Evolutionary conservation across 768 basidiomycete species (phyloP), one percentile per base, ranked within the genome.

Genomic region (Kwoniella dendrophila): DNA sequence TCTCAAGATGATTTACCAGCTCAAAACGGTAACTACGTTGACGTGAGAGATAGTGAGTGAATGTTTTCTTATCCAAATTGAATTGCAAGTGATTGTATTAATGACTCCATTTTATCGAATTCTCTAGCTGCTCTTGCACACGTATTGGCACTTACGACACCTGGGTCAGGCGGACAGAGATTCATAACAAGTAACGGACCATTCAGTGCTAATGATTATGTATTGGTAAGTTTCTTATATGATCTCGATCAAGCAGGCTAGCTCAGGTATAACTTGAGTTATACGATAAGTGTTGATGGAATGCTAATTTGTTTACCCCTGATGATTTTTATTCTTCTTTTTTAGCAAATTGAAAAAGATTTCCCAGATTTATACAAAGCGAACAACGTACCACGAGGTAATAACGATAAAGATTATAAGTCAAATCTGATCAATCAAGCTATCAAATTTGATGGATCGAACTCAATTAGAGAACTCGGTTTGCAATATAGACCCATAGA

Each of bases 121-220:
- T 86, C 87, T n/a, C n/a, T n/a, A 70, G 70, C 85, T 33, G 86
- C 84, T 0, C 74, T 79, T 16, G 85, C 84, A 0, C 87, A 88
- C 67, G 81, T 81, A 0, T 73, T 79, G 4, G 85, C 85, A 3
- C 73, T 90, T 22, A 81, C 82, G 55, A 83, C 81, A 51, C 79
- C 82, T 27, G 82, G 80, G 2, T 87, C 86, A 0, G 83, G 82
- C 2, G 84, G 84, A 1, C 81, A 88, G 57, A 80, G 88, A 33
- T 83, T 88, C 69, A 82, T 88, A 69, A 64, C 85, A 40, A 77
- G 75, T n/a, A 78, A 58, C 32, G 79, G 75, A 1, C 64, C 74
- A 0, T 68, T 74, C 66, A 70, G 56, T 53, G 72, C 71, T 2
- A 74, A 80, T 60, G 79, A 79, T 34, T 71, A 74, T 59, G 72